A percentile compares a stretch with the other conserved stretches of the same genome.
Conservation (phyloP, 164 flowering plant genomes). For the Chloranthus sessilifolius region DNA sequence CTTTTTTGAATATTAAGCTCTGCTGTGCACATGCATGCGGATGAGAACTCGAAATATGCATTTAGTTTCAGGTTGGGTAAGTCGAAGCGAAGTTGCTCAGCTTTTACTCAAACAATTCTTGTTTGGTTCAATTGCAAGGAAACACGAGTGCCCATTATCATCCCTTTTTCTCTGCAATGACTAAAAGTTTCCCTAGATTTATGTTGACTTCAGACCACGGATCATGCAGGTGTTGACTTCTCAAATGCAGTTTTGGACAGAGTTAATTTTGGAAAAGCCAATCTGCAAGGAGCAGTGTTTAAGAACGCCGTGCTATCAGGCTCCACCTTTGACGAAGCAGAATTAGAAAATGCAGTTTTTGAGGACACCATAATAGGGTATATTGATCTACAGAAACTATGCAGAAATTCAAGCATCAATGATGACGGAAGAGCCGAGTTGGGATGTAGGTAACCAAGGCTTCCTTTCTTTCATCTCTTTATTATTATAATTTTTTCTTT, state of each 20-base stretch:
- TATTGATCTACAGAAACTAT: slow-evolving; percentile 89
- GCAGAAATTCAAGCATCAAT: slow-evolving; percentile 49
- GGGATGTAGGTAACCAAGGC: slow-evolving; percentile 60
- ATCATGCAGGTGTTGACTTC: slow-evolving; percentile 60
- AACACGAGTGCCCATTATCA: background rate
- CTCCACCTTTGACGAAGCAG: slow-evolving; percentile 74
- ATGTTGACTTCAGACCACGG: background rate
- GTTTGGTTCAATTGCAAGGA: no score
- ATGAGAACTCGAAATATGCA: no score
- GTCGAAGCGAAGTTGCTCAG: no score
- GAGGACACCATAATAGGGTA: slow-evolving; percentile 97
- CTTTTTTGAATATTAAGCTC: no score
- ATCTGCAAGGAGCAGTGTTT: slow-evolving; percentile 79
- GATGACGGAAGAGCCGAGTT: slow-evolving; percentile 55
- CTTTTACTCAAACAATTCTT: no score
- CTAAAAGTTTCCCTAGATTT: background rate
- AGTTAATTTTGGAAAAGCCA: slow-evolving; percentile 76
- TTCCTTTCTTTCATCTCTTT: background rate
- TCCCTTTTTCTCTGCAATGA: background rate
- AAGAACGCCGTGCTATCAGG: slow-evolving; percentile 81
- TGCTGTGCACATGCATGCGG: no score
- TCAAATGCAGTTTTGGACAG: slow-evolving; percentile 88
- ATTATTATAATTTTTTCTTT: no score
- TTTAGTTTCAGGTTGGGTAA: no score
- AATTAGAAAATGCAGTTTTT: slow-evolving; percentile 65